A percentile compares a stretch with the other conserved stretches of the same genome.
Evolutionary conservation across 148 eudicot genomes (phyloP).

Genomic region (Chenopodium formosanum): DNA sequence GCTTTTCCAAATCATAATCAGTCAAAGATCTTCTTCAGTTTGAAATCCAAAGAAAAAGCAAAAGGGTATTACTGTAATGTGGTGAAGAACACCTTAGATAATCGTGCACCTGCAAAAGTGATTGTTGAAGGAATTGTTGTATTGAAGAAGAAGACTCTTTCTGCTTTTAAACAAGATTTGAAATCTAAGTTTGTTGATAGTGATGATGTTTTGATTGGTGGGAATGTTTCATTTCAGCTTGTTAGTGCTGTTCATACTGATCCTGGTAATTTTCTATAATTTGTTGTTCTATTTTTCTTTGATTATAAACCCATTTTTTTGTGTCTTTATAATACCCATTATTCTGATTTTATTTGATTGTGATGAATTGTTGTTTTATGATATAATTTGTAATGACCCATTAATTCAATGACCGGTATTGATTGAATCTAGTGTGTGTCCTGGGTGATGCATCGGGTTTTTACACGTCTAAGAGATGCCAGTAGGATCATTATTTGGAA

Average conservation of each 20-base stretch:
- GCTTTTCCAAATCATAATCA: background rate
- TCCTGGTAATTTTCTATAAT: background rate
- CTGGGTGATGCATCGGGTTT: no score
- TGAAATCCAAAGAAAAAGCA: background rate
- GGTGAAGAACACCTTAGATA: background rate
- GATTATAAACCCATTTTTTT: background rate
- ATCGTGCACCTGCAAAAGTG: background rate
- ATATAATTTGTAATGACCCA: no score
- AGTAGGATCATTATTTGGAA: no score
- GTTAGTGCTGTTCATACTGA: conserved; percentile 11
- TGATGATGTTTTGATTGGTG: background rate
- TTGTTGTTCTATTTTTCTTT: background rate
- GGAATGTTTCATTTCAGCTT: conserved; percentile 12
- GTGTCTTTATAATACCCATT: background rate
- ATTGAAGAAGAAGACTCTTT: background rate
- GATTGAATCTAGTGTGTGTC: no score
- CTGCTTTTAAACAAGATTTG: background rate
- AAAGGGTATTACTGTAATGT: background rate
- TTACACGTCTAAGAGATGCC: no score
- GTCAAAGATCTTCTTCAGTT: background rate
- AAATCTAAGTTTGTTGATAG: no score
- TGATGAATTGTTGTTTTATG: background rate
- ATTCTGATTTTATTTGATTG: no score
- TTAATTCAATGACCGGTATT: no score
- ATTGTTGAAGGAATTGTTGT: background rate